phyloP scores from a whole-genome alignment of 23 red algal genomes.

The Cyanidioschyzon merolae region DNA sequence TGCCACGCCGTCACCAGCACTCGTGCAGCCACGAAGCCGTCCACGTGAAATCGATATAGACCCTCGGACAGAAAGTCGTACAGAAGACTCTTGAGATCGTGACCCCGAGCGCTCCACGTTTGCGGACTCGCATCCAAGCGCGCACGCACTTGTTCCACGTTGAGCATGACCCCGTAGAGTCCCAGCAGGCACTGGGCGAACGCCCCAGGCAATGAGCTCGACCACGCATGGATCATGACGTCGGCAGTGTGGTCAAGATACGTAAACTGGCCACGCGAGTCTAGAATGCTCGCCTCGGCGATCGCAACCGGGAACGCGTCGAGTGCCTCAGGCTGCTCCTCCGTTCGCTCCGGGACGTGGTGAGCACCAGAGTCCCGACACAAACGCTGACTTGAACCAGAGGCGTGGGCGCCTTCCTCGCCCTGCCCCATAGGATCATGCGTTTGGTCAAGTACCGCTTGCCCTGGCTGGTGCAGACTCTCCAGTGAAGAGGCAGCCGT shows the following conservation, averaged over 20 bases:
- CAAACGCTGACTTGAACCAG: no score
- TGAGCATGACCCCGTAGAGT: constrained; percentile 73
- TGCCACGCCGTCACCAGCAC: constrained; percentile 5
- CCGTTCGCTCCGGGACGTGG: no score
- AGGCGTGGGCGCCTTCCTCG: no score
- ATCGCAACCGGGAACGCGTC: no score
- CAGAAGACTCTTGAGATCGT: constrained; percentile 64
- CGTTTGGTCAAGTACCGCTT: no score
- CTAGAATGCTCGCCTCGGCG: neutral
- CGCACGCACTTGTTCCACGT: constrained; percentile 30
- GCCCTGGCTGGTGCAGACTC: no score
- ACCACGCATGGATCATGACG: constrained; percentile 89
- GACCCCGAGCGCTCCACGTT: constrained; percentile 34
- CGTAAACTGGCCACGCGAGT: constrained; percentile 13
- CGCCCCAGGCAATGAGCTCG: constrained; percentile 26
- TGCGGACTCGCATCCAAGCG: constrained; percentile 13
- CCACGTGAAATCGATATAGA: constrained; percentile 59
- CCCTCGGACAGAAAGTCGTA: constrained; percentile 80
- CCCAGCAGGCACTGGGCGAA: constrained; percentile 49
- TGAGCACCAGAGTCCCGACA: no score
- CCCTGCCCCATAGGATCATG: no score
- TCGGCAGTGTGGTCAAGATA: constrained; percentile 94
- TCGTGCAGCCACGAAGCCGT: constrained; percentile 38
- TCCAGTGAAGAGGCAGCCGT: no score
- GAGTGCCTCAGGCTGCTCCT: no score